Conservation (phyloP, 1,284 basidiomycete species). For the Dichomitus squalens region DNA sequence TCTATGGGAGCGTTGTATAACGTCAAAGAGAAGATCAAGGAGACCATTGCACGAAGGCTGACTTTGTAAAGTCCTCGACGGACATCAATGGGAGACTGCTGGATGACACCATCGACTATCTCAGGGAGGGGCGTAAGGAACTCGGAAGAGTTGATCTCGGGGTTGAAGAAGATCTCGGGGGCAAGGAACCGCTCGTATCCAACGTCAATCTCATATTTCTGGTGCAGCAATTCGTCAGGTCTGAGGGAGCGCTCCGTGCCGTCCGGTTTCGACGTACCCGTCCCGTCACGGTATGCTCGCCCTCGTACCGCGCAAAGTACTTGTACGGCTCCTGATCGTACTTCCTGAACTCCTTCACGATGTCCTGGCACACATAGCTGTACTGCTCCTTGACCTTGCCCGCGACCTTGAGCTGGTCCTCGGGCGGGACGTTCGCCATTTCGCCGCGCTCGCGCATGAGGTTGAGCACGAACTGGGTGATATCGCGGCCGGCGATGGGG, state of each 20-base stretch:
- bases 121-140: constrained; percentile 97
- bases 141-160: constrained; percentile 97
- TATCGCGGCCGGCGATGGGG: constrained; percentile 97
- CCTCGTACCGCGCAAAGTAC: constrained; percentile 93
- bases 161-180: constrained; percentile 99
- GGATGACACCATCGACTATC: constrained; percentile 96
- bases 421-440: constrained; percentile 88
- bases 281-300: constrained; percentile 92
- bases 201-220: constrained; percentile 92
- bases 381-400: constrained; percentile 98
- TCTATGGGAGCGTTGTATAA: constrained; percentile 44
- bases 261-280: constrained; percentile 59
- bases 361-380: constrained; percentile 99
- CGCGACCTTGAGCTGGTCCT: constrained; percentile 92
- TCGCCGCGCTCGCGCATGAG: constrained; percentile 96
- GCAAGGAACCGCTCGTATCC: constrained; percentile 99
- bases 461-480: constrained; percentile 96
- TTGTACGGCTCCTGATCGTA: constrained; percentile 97
- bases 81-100: constrained; percentile 95
- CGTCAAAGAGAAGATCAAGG: not conserved
- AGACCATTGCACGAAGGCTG: too few species aligned
- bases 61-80: constrained; percentile 94
- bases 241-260: not conserved
- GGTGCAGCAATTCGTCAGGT: constrained; percentile 1
- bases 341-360: constrained; percentile 98